Conservation (phyloP, 306 rosid species). For the Neltuma alba region DNA sequence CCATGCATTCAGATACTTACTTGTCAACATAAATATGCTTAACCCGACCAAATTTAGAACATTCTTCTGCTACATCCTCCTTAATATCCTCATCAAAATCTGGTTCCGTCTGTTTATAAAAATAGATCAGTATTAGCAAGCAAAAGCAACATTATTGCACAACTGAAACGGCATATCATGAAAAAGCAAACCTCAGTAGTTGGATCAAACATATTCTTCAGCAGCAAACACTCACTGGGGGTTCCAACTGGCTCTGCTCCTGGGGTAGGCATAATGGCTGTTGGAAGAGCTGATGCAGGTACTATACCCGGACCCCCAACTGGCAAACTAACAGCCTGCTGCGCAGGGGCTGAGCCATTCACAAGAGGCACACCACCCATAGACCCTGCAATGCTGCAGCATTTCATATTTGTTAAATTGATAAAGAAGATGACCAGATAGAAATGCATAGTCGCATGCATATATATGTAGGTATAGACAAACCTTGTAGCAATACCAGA, state of each 20-base stretch:
- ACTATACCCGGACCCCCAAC: conserved; percentile 66
- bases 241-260: conserved; percentile 74
- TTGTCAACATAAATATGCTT: conserved; percentile 89
- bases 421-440: background rate
- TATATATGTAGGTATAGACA: conserved; percentile 24
- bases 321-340: conserved; percentile 59
- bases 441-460: background rate
- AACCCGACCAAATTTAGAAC: conserved; percentile 90
- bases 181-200: conserved; percentile 68
- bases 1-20: conserved; percentile 46
- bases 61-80: conserved; percentile 96
- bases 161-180: background rate
- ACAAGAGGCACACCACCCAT: conserved; percentile 43
- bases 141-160: conserved; percentile 19
- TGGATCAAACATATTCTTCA: conserved; percentile 98
- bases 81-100: conserved; percentile 90
- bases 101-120: conserved; percentile 69
- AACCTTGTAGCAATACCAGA: conserved; percentile 94
- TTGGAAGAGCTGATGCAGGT: conserved; percentile 57
- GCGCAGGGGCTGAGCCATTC: conserved; percentile 73
- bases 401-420: conserved; percentile 20
- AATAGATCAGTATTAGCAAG: conserved; percentile 24
- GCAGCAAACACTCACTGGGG: conserved; percentile 84
- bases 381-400: conserved; percentile 63
- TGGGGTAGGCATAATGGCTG: conserved; percentile 49